Base-by-base conservation (phyloP, 768 basidiomycete genomes). In the Amanita fuliginea region DNA sequence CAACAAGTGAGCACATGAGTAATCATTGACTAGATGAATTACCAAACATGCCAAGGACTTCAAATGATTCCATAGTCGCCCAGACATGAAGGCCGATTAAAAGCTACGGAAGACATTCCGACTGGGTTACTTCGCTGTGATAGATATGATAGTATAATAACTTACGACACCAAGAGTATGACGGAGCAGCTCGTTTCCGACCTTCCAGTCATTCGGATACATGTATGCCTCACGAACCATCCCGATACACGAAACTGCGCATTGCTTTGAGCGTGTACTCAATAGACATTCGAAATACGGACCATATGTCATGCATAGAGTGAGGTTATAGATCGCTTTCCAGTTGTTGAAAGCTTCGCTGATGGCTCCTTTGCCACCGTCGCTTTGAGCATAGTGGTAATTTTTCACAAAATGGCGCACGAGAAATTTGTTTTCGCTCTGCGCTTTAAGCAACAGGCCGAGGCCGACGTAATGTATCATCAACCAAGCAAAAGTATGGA, bases 291-390 rank as follows among this genome's bases (percentile, higher is more conserved):
- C 42, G 51, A 14, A 40, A 40, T 30, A 62, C 60, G 16, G 51
- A 94, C 93, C 82, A 63, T 94, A 97, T 3, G 86, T 94, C 93
- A 97, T 96, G 63, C 82, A 84, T 74, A 94, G 72, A 63, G 86
- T 92, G 64, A 92, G 63, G 63, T 97, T 98, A 63, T 94, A 98
- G 22, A 90, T 73, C 4, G 74, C 74, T 65, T 97, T 97, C 93
- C 94, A 99, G 63, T 96, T 97, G 22, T 77, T 73, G 57, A 97
- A 99, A 0, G 95, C 91, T 61, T 99, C 96, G 34, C 81, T 74
- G n/a, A 93, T 78, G 0, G 95, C 94, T 41, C 81, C 79, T 51
- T 80, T 74, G 4, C 77, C 80, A 13, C 75, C 77, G 49, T 86
- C 81, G 51, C 79, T 72, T 41, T 72, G 70, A 10, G 81, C 76